phyloP scores from a whole-genome alignment of 208 protist genomes.

The Crithidia expoeki region DNA sequence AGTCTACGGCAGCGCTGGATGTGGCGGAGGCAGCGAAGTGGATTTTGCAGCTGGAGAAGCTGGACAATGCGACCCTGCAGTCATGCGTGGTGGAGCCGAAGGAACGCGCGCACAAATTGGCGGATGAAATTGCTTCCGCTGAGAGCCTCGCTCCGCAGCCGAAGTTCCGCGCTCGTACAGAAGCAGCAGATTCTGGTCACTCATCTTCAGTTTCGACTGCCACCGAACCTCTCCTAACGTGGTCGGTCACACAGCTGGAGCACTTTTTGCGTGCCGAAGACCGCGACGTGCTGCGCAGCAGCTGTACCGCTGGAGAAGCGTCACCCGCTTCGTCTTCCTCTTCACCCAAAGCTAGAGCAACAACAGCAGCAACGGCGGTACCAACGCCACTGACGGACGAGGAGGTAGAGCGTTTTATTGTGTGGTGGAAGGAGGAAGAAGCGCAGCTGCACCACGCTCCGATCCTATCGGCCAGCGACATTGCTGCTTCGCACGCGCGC shows the following conservation, averaged over 20 bases:
- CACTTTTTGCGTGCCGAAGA: slow-evolving; percentile 40
- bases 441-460: slow-evolving; percentile 11
- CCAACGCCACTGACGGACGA: slow-evolving; percentile 17
- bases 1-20: neutral
- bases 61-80: slow-evolving; percentile 22
- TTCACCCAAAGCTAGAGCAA: neutral
- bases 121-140: slow-evolving; percentile 11
- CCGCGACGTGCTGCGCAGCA: slow-evolving; percentile 33
- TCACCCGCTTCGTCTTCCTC: neutral
- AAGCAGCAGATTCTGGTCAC: neutral
- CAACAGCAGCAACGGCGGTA: neutral
- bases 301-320: neutral
- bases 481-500: slow-evolving; percentile 24
- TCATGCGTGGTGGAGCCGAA: slow-evolving; percentile 17
- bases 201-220: neutral
- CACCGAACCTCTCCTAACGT: slow-evolving; percentile 22
- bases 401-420: slow-evolving; percentile 40
- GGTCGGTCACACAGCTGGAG: slow-evolving; percentile 37
- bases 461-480: slow-evolving; percentile 7
- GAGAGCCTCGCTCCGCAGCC: slow-evolving; percentile 18
- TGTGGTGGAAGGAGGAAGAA: slow-evolving; percentile 47
- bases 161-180: slow-evolving; percentile 24
- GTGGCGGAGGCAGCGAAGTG: slow-evolving; percentile 9
- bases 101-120: slow-evolving; percentile 21
- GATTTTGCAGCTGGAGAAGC: slow-evolving; percentile 19